Percentiles rank a stretch among this genome's conserved stretches.
Evolutionary conservation across 805 yeast species (phyloP).

Genomic region (Candida peoriensis): DNA sequence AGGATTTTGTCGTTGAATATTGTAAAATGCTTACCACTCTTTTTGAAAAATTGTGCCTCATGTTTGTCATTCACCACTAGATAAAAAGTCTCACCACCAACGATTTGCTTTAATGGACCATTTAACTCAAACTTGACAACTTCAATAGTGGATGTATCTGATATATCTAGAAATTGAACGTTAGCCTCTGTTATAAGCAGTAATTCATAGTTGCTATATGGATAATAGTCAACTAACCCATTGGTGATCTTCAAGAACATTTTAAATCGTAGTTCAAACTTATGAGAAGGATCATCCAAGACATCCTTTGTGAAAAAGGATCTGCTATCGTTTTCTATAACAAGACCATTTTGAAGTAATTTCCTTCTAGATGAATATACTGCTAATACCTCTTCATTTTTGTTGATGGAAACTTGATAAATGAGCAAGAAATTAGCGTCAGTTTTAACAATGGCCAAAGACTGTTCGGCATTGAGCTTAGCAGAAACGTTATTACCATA

Average conservation of each 20-base stretch:
- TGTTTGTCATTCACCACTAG: constrained; percentile 5
- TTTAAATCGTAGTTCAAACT: constrained; percentile 22
- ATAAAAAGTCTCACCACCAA: constrained; percentile 1
- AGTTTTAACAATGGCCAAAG: constrained; percentile 30
- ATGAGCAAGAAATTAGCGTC: constrained; percentile 31
- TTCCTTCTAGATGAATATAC: constrained; percentile 16
- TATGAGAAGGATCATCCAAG: constrained; percentile 19
- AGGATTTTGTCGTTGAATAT: constrained; percentile 2
- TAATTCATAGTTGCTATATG: constrained; percentile 13
- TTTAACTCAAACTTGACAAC: constrained; percentile 8
- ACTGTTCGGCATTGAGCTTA: constrained; percentile 24
- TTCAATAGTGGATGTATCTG: constrained; percentile 9
- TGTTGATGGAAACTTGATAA: constrained; percentile 25
- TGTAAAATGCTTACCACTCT: constrained; percentile 1
- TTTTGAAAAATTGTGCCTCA: constrained; percentile 8
- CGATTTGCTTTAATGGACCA: constrained; percentile 3
- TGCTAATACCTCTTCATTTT: constrained; percentile 19
- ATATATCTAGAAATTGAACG: constrained; percentile 16
- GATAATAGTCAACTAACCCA: constrained; percentile 18
- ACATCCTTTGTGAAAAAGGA: constrained; percentile 14
- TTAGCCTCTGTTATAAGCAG: constrained; percentile 14
- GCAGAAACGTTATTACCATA: constrained; percentile 33
- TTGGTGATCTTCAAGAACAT: constrained; percentile 23
- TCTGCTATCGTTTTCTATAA: constrained; percentile 10
- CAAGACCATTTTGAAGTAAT: constrained; percentile 22